Evolutionary conservation across 768 basidiomycete species (phyloP), one percentile per base, ranked within the genome.

Genomic region (Pisolithus sp.): DNA sequence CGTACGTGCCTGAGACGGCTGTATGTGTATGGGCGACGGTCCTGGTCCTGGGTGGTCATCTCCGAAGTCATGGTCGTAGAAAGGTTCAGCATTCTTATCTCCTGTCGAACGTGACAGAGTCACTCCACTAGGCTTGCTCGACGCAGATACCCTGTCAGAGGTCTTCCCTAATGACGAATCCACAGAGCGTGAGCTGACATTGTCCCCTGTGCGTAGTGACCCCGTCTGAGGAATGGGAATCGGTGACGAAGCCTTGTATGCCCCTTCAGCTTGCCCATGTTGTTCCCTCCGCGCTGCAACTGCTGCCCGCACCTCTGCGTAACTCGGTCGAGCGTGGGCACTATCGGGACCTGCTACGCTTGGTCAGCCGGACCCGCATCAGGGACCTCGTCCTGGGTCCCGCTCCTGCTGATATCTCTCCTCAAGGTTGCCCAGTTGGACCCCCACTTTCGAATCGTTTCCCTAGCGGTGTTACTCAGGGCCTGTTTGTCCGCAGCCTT

Each of bases 361-460:
- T 68, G 68, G 46, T 72, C 69, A 18, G 69, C 60, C 17, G 70
- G 67, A 3, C 72, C 73, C 46, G 69, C 64, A 45, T 80, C 78
- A 15, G 73, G 63, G 37, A 68, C 53, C 20, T 77, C 77, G 13
- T 80, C 80, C 17, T 62, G 50, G 48, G 58, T 50, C 31, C 53
- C 43, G 40, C 59, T 57, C 43, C 56, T 65, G 49, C 57, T 66
- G 43, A 53, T 65, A 51, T 84, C 81, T 65, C 80, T 84, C 70
- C 77, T 82, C 65, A 82, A 61, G 12, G 75, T 75, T 43, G 79
- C 73, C 86, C 90, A 93, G 52, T 82, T 90, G 24, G 83, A 84
- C 21, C 92, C 85, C 92, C 92, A 95, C 64, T 95, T 95, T 53
- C 86, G 83, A 76, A 96, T 85, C 8, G 88, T 79, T 62, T 96